Conservation (phyloP, 495 filamentous ascomycete species). For the Hypoxylon lenormandii region DNA sequence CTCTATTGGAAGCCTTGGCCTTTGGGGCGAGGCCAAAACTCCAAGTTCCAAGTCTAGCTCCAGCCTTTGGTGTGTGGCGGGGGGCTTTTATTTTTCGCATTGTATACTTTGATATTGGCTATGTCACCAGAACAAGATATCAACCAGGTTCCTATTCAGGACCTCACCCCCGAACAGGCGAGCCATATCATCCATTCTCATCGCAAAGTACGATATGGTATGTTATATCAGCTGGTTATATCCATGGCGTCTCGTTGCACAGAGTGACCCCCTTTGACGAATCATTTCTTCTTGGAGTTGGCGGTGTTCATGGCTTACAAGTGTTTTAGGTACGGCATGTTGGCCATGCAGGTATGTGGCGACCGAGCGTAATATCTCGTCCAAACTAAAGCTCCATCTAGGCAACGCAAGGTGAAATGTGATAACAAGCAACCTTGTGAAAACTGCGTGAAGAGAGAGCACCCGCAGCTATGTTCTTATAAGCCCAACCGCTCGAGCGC, state of each 20-base stretch:
- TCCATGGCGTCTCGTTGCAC: constrained; percentile 6
- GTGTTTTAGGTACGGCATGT: constrained; percentile 68
- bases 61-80: constrained; percentile 21
- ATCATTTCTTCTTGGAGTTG: neutral
- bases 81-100: constrained; percentile 36
- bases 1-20: constrained; percentile 41
- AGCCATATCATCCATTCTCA: constrained; percentile 70
- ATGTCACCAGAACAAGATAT: constrained; percentile 51
- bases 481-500: constrained; percentile 73
- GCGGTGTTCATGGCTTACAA: constrained; percentile 34
- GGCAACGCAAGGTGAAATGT: constrained; percentile 80
- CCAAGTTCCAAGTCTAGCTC: constrained; percentile 27
- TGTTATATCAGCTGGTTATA: constrained; percentile 54
- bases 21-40: constrained; percentile 33
- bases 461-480: constrained; percentile 77
- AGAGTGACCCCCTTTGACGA: neutral
- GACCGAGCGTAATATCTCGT: neutral
- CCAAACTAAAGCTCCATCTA: constrained; percentile 41
- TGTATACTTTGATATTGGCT: constrained; percentile 25
- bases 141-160: constrained; percentile 57
- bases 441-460: constrained; percentile 78
- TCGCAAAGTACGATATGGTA: constrained; percentile 70
- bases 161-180: constrained; percentile 68
- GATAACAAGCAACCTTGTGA: constrained; percentile 79
- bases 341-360: constrained; percentile 68